phyloP scores from a whole-genome alignment of 108 stramenopile species.

The Hondaea fermentalgiana region DNA sequence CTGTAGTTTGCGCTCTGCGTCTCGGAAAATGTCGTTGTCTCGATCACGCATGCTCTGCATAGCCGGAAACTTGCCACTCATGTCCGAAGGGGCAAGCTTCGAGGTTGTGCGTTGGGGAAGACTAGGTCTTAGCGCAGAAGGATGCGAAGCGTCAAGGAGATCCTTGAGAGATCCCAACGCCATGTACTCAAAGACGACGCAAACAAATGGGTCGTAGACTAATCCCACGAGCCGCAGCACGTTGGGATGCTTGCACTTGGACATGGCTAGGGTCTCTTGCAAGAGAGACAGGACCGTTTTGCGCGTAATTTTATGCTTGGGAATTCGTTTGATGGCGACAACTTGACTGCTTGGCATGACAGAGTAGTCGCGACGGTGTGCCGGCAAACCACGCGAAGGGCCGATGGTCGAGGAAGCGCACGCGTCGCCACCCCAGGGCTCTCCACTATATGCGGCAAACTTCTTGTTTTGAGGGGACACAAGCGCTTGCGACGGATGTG shows the following conservation, averaged over 20 bases:
- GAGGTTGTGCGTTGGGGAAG: too few relatives aligned
- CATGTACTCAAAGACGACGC: conserved; percentile 13
- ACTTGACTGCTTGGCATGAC: not conserved
- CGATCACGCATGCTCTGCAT: not conserved
- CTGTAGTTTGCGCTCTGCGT: not conserved
- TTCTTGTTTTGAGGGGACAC: too few relatives aligned
- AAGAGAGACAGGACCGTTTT: not conserved
- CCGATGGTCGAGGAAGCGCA: too few relatives aligned
- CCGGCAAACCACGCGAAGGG: too few relatives aligned
- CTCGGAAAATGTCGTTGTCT: not conserved
- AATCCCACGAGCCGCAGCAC: not conserved
- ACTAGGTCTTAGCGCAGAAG: not conserved
- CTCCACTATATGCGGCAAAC: not conserved
- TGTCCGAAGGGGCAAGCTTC: too few relatives aligned
- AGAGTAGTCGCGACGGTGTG: not conserved
- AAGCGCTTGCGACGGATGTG: too few relatives aligned
- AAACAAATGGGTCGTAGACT: not conserved
- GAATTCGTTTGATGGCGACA: conserved; percentile 1
- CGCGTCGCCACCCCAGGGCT: not conserved
- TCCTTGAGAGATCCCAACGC: not conserved
- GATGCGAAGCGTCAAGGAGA: not conserved
- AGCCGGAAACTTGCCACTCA: too few relatives aligned
- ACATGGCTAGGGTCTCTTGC: not conserved
- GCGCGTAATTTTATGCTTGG: conserved; percentile 9
- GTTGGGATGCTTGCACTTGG: not conserved